These are phyloP conservation scores for Plenodomus tracheiphilus DNA, from an alignment of 2,329 filamentous ascomycete genomes.

Conservation along the genomic window DNA sequence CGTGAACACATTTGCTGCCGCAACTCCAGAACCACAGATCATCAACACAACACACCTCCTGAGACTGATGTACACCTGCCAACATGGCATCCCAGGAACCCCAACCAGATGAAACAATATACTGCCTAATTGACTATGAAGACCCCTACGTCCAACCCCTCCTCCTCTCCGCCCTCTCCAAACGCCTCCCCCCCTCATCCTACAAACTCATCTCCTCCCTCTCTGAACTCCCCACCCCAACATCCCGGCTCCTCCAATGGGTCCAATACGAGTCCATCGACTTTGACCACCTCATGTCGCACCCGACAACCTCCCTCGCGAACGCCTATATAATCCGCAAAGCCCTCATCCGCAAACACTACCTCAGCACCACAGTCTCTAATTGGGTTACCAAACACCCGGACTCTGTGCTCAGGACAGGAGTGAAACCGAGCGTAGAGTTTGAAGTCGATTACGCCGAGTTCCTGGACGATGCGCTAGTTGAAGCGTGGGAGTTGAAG, in stretches of 20 bases:
- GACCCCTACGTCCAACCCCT: conserved; percentile 89
- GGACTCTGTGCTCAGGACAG: conserved; percentile 64
- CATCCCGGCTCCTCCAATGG: conserved; percentile 70
- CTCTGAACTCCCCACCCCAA: conserved; percentile 51
- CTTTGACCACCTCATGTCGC: conserved; percentile 71
- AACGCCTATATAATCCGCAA: conserved; percentile 97
- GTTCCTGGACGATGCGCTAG: conserved; percentile 89
- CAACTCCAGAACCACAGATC: not conserved
- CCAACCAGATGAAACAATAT: conserved; percentile 47
- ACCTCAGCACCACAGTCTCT: conserved; percentile 78
- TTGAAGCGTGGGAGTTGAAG: conserved; percentile 85
- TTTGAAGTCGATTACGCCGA: conserved; percentile 97
- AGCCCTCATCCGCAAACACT: conserved; percentile 95
- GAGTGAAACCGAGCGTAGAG: conserved; percentile 77
- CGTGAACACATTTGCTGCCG: not conserved
- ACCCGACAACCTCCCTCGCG: conserved; percentile 66
- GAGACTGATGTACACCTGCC: not conserved
- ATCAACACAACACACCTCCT: not conserved
- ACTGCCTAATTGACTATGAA: conserved; percentile 81
- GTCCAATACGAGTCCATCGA: conserved; percentile 84
- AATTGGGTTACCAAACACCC: conserved; percentile 88
- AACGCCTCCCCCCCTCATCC: conserved; percentile 59
- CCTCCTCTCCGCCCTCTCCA: conserved; percentile 71
- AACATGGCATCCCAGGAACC: conserved; percentile 12
- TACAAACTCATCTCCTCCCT: conserved; percentile 61